Conservation (phyloP, 129 eudicot species). For the Saposhnikovia divaricata region DNA sequence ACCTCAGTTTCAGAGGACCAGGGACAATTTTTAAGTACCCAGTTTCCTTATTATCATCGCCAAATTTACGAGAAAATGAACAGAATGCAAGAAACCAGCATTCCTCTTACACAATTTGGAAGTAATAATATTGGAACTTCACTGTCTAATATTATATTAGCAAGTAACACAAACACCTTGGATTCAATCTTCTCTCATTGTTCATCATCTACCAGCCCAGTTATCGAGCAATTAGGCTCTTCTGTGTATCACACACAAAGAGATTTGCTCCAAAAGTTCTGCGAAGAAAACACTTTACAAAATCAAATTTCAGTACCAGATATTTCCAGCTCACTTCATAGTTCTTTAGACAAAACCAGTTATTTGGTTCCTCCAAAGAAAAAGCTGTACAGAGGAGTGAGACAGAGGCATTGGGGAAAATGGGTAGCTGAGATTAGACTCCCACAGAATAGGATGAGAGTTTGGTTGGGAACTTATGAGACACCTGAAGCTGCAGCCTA, state of each 20-base stretch:
- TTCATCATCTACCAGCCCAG: constrained; percentile 28
- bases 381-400: too few relatives aligned
- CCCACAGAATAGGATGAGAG: too few relatives aligned
- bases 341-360: constrained; percentile 15
- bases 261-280: constrained; percentile 61
- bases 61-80: constrained; percentile 12
- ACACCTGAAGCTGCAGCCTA: constrained; percentile 91
- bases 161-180: constrained; percentile 55
- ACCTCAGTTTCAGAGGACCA: constrained; percentile 5
- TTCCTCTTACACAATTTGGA: constrained; percentile 1
- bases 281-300: constrained; percentile 33
- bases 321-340: constrained; percentile 5
- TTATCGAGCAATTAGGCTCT: constrained; percentile 54
- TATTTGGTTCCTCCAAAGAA: too few relatives aligned
- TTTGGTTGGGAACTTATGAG: too few relatives aligned
- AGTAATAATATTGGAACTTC: constrained; percentile 32
- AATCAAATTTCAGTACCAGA: neutral
- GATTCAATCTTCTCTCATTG: constrained; percentile 36
- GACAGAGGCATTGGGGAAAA: too few relatives aligned
- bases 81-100: constrained; percentile 33
- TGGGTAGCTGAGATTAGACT: too few relatives aligned
- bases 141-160: constrained; percentile 62
- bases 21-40: constrained; percentile 39
- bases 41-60: constrained; percentile 32
- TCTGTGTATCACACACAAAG: constrained; percentile 68